These are phyloP conservation scores for Phytophthora kernoviae DNA, from an alignment of 352 stramenopile genomes.

Conservation along the genomic window DNA sequence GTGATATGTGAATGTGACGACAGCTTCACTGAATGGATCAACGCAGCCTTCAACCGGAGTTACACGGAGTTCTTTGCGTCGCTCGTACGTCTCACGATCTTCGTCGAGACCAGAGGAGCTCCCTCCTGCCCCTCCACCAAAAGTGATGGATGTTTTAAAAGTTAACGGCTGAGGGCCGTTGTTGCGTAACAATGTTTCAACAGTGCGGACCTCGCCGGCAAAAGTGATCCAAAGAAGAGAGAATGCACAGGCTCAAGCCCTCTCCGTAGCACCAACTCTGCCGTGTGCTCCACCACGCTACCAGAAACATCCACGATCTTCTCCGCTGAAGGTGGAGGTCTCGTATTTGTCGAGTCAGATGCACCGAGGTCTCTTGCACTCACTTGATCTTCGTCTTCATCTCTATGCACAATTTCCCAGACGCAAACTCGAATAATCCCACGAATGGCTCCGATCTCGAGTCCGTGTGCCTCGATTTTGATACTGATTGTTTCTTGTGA, in stretches of 20 bases:
- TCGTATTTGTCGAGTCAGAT: not conserved
- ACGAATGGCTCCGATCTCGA: conserved; percentile 46
- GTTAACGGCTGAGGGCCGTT: conserved; percentile 72
- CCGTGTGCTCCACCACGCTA: conserved; percentile 82
- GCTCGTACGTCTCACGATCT: conserved; percentile 69
- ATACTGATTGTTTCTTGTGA: conserved; percentile 43
- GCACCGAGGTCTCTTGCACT: conserved; percentile 3
- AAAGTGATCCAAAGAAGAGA: conserved; percentile 77
- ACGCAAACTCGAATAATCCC: conserved; percentile 50
- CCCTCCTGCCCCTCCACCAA: conserved; percentile 22
- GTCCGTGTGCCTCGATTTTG: conserved; percentile 51
- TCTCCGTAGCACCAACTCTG: conserved; percentile 75
- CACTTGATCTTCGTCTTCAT: conserved; percentile 17
- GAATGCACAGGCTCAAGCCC: conserved; percentile 47
- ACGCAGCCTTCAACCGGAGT: conserved; percentile 58
- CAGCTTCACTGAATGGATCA: conserved; percentile 56
- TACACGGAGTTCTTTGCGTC: conserved; percentile 72
- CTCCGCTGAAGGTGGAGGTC: conserved; percentile 26
- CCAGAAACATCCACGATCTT: conserved; percentile 85
- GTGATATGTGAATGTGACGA: conserved; percentile 57
- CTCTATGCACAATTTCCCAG: conserved; percentile 21
- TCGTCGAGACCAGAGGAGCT: conserved; percentile 37
- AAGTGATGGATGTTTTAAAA: conserved; percentile 66
- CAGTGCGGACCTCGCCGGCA: conserved; percentile 58
- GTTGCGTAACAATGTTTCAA: conserved; percentile 78